A percentile compares a stretch with the other conserved stretches of the same genome.
Conservation (phyloP, 2,329 filamentous ascomycete genomes). For the Pseudogymnoascus sp. region DNA sequence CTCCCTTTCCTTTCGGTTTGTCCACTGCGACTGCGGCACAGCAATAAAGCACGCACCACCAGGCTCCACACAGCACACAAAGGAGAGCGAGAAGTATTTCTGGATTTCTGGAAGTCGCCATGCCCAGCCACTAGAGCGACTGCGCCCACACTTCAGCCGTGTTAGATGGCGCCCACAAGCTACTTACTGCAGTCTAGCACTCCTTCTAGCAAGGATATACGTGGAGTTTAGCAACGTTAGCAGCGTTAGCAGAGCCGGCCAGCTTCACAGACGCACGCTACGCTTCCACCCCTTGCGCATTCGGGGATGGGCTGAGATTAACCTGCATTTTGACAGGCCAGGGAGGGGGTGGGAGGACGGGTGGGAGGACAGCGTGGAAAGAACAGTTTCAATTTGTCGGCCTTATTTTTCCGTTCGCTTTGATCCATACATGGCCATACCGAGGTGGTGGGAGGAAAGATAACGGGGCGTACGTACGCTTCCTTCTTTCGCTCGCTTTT, state of each 20-base stretch:
- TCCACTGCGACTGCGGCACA: neutral
- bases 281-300: neutral
- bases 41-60: neutral
- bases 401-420: neutral
- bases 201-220: neutral
- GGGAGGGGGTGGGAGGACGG: neutral
- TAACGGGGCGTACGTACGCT: neutral
- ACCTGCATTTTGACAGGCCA: constrained; percentile 6
- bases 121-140: constrained; percentile 2
- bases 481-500: neutral
- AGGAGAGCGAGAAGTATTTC: neutral
- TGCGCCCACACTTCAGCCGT: constrained; percentile 4
- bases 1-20: neutral
- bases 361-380: no score
- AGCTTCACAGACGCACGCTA: neutral
- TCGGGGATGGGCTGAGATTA: constrained; percentile 5
- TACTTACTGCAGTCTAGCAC: neutral
- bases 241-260: neutral
- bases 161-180: neutral
- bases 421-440: neutral
- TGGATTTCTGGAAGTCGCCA: constrained; percentile 2
- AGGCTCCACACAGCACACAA: neutral
- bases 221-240: neutral
- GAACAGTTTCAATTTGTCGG: neutral
- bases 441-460: neutral